A percentile compares a stretch with the other conserved stretches of the same genome.
phyloP scores from a whole-genome alignment of 306 rosid species.

The Corylus heterophylla region DNA sequence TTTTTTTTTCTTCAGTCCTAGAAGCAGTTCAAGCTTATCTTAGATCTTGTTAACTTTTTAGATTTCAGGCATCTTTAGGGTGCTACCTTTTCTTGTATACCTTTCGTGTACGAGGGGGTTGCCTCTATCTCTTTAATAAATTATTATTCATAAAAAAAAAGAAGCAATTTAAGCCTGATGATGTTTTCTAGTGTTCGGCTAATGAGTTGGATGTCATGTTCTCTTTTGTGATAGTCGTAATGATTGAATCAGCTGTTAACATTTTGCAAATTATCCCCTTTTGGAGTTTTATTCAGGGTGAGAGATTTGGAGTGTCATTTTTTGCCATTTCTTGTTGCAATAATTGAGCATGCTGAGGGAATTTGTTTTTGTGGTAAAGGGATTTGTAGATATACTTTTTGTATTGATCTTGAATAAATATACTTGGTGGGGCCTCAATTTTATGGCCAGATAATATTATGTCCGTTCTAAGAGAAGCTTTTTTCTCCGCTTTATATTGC shows the following conservation, averaged over 20 bases:
- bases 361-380: not conserved
- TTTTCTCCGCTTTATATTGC: not conserved
- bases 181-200: not conserved
- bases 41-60: no score
- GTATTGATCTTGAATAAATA: not conserved
- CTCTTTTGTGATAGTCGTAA: not conserved
- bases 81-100: no score
- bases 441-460: not conserved
- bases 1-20: not conserved
- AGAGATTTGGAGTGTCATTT: not conserved
- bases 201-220: not conserved
- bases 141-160: no score
- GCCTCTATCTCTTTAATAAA: no score
- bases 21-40: not conserved
- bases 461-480: not conserved
- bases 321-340: not conserved
- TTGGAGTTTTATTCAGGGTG: not conserved
- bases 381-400: not conserved
- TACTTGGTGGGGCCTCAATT: not conserved
- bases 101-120: no score
- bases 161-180: not conserved
- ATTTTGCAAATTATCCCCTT: not conserved
- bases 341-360: no score
- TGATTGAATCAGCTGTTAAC: not conserved
- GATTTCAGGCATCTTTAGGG: no score